Base-by-base conservation (phyloP, 2,329 filamentous ascomycete genomes). In the Fonsecaea pugnacius region DNA sequence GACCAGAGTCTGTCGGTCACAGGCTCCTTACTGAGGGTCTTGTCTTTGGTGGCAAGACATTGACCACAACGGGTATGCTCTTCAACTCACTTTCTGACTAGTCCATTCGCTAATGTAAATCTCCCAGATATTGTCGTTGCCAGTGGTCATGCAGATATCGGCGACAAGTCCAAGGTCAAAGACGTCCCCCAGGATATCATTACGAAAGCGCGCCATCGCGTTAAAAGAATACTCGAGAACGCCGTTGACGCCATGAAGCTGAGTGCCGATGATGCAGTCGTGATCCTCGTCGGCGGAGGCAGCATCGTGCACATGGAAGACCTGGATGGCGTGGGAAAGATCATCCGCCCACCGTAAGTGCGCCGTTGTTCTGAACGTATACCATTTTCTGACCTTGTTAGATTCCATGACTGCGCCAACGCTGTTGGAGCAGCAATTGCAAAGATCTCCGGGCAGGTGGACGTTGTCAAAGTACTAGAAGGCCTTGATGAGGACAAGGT, bases 341-440 rank as follows among this genome's bases (percentile, higher is more conserved):
- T 82, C 62, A 81, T 84, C 7, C 75, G 79, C 4, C 85, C 85
- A 0, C 78, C 80, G 51, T 59, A 63, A 33, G 63, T 52, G 3
- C 16, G 8, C 51, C 4, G 14, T 6, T 30, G 9, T 14, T n/a
- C 38, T 12, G 3, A 4, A 4, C 27, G 38, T 6, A n/a, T 62
- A 33, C 16, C 12, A 6, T 48, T 46, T n/a, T 9, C 38, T 58
- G 36, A 43, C n/a, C 6, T 32, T 33, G 35, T 12, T 35, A 64
- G 58, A 1, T 82, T 81, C 56, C 78, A 84, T 33, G 83, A 83
- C 62, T 84, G 83, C 0, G 85, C 85, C 3, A 88, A 87, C 71
- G 85, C 85, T 0, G 82, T 88, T 2, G 85, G 85, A 5, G 85
- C 85, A 0, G 85, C 85, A 0, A 85, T 85, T 35, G 83, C 83